These are phyloP conservation scores for Populus deltoides DNA, from an alignment of 345 rosid genomes.

Conservation along the genomic window DNA sequence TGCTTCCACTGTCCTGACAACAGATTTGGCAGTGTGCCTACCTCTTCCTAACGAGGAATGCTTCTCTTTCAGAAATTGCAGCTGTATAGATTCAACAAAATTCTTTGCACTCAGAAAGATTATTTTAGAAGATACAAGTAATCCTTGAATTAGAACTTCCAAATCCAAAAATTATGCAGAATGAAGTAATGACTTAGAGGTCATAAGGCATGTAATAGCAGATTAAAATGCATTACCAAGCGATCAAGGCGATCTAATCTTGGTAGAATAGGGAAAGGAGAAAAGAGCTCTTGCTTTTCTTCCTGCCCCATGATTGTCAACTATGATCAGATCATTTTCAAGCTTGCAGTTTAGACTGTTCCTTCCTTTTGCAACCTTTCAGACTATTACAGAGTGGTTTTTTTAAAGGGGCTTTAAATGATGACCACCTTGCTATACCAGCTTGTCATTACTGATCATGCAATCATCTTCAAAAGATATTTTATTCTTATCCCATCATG, in stretches of 20 bases:
- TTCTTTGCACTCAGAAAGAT: background rate
- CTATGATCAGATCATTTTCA: background rate
- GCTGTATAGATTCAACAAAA: conserved; percentile 1
- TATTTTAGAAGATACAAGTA: too few species aligned
- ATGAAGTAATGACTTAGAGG: background rate
- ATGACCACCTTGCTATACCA: too few species aligned
- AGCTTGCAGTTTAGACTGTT: background rate
- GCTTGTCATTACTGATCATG: background rate
- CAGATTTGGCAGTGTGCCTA: background rate
- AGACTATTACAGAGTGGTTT: background rate
- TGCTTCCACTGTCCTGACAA: background rate
- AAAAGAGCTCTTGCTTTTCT: too few species aligned
- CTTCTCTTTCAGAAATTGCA: conserved; percentile 33
- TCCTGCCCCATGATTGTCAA: too few species aligned
- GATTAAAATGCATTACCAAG: conserved; percentile 23
- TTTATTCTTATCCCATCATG: background rate
- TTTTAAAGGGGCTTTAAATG: too few species aligned
- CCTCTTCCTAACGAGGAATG: conserved; percentile 11
- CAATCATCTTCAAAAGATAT: background rate
- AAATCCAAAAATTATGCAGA: background rate
- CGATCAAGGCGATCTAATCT: conserved; percentile 40
- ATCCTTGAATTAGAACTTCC: background rate
- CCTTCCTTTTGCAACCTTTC: background rate
- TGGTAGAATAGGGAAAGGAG: conserved; percentile 31
- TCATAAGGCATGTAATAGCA: background rate